These are phyloP conservation scores for Camellia sinensis DNA, from an alignment of 148 eudicot genomes.

Conservation along the genomic window DNA sequence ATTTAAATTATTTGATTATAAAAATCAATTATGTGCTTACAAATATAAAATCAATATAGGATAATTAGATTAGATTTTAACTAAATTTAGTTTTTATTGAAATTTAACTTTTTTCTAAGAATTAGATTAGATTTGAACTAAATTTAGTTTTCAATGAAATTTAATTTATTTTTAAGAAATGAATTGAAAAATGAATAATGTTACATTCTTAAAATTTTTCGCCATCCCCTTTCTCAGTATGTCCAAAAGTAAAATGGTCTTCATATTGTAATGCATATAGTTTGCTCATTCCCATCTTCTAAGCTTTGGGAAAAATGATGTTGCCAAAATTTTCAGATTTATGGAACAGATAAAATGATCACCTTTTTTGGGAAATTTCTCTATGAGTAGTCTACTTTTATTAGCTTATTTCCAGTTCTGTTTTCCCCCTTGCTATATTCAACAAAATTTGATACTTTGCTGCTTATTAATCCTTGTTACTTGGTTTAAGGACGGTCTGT, in stretches of 20 bases:
- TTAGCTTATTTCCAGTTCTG: background rate
- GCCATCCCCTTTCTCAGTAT: background rate
- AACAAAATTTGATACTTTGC: background rate
- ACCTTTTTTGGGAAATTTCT: background rate
- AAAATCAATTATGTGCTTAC: background rate
- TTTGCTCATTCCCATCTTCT: background rate
- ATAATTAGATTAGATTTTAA: background rate
- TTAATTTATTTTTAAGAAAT: background rate
- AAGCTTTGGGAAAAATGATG: background rate
- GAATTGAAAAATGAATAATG: slow-evolving; percentile 2
- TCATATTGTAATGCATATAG: background rate
- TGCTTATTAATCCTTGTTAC: background rate
- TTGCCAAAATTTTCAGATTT: background rate
- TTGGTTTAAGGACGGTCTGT: background rate
- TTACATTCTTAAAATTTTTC: background rate
- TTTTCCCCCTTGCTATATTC: background rate
- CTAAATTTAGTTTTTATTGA: background rate
- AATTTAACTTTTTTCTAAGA: background rate
- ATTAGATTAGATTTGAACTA: background rate
- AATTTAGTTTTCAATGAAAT: background rate
- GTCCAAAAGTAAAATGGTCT: background rate
- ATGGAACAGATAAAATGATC: background rate
- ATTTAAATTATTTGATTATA: background rate
- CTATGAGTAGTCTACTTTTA: background rate
- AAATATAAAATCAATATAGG: background rate